Evolutionary conservation across 108 stramenopile genomes (phyloP), one percentile per base, ranked within the genome.

Genomic region (Nitzschia sp.): DNA sequence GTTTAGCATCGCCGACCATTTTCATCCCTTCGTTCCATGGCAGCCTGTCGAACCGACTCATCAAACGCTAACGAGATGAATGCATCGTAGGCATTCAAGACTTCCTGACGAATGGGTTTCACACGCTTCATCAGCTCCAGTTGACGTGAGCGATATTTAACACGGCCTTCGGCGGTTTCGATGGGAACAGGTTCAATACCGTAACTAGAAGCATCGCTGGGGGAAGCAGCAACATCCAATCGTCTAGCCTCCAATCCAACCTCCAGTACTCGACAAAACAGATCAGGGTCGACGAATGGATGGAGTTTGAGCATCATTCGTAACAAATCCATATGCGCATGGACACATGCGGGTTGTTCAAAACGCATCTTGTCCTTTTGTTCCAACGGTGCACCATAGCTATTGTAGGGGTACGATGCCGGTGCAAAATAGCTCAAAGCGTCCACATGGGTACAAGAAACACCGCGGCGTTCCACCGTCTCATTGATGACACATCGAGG

Each of bases 271-370:
- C 83, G 80, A 6, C 21, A 54, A 53, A 96, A 53, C 63, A 95
- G 43, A 8, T 53, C 77, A 29, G 90, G 50, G 39, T 83, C 79
- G 24, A 86, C 64, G 67, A 94, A 93, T 1, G 93, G 85, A 51
- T 76, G 77, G 7, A 96, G 56, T 42, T 87, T 83, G 52, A 92
- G 65, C 15, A 81, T 82, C 58, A 94, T 95, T 74, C 95, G 95
- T 52, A 97, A 76, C 57, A 97, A 69, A 66, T 97, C 97, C 97
- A 97, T 97, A 60, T 87, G 89, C 1, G 95, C 95, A 76, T 97
- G 97, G 6, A 97, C 83, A 71, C 94, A 95, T 2, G 80, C 90
- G 9, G 76, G 57, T 38, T 76, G 75, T 40, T 76, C 75, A 10
- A 90, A 62, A 10, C 66, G 62, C 52, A 89, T 71, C 63, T 93